Conservation (phyloP, 1,284 basidiomycete genomes). For the Cerioporus squamosus region DNA sequence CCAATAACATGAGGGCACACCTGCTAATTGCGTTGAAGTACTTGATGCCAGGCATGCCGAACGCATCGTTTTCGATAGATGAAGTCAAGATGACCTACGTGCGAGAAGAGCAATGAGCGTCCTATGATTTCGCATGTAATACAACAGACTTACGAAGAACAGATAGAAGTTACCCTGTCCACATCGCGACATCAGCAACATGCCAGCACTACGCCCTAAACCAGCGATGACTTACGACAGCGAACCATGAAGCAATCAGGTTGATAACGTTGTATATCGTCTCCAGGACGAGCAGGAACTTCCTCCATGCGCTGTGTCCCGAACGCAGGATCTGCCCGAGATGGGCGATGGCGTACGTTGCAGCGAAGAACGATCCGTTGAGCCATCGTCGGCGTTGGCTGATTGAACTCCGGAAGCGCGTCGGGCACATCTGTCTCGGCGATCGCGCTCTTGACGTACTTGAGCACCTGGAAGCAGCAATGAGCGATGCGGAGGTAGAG, state of each 20-base stretch:
- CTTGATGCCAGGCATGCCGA: conserved; percentile 71
- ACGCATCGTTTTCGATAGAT: conserved; percentile 80
- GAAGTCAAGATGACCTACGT: conserved; percentile 77
- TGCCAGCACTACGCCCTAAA: not conserved
- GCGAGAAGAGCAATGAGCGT: not conserved
- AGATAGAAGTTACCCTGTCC: conserved; percentile 90
- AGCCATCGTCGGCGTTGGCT: not conserved
- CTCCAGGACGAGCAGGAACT: conserved; percentile 70
- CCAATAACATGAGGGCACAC: conserved; percentile 41
- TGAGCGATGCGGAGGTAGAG: not conserved
- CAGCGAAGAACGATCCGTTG: not conserved
- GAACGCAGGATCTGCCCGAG: too few relatives aligned
- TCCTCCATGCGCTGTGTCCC: too few relatives aligned
- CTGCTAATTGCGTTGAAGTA: conserved; percentile 84
- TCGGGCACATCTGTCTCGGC: conserved; percentile 99
- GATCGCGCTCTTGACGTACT: conserved; percentile 94
- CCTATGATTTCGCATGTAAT: conserved; percentile 59
- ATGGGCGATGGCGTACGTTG: not conserved
- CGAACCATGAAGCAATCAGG: conserved; percentile 93
- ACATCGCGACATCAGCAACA: not conserved
- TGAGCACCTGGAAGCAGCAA: conserved; percentile 65
- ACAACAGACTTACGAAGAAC: conserved; percentile 85
- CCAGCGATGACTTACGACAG: conserved; percentile 59
- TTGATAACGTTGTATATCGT: conserved; percentile 90
- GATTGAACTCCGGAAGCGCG: conserved; percentile 43